Conservation (phyloP, 192 early-diverging fungal species). For the Umbelopsis isabellina region DNA sequence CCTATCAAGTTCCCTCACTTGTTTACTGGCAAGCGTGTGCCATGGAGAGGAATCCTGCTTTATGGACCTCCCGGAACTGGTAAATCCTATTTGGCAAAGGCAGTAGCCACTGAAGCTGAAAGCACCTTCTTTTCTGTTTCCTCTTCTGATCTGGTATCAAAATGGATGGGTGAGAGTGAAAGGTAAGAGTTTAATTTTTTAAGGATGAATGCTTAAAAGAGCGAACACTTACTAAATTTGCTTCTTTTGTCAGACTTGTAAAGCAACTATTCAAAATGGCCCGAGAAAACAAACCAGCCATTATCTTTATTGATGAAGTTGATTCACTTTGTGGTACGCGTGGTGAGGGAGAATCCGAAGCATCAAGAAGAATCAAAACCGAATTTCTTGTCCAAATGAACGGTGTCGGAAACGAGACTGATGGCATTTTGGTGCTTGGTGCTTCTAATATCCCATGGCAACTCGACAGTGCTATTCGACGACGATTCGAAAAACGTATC, state of each 20-base stretch:
- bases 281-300: constrained; percentile 89
- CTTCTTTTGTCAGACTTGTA: constrained; percentile 62
- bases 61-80: constrained; percentile 99
- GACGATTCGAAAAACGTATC: constrained; percentile 96
- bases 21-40: constrained; percentile 92
- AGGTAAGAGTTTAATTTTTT: constrained; percentile 44
- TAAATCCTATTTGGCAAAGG: constrained; percentile 96
- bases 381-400: constrained; percentile 99
- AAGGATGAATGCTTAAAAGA: neutral
- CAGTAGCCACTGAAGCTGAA: constrained; percentile 96
- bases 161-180: constrained; percentile 99
- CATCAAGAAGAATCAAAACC: constrained; percentile 93
- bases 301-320: constrained; percentile 99
- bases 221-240: neutral
- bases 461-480: constrained; percentile 89
- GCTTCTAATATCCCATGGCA: constrained; percentile 99
- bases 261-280: constrained; percentile 95
- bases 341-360: constrained; percentile 98
- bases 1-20: constrained; percentile 97
- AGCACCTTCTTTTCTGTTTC: constrained; percentile 97
- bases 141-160: constrained; percentile 97
- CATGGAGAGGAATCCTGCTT: constrained; percentile 95
- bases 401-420: constrained; percentile 95
- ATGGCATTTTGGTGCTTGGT: constrained; percentile 92
- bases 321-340: constrained; percentile 94